Percentiles rank a stretch among this genome's conserved stretches.
Evolutionary conservation across 768 basidiomycete genomes (phyloP).

Genomic region (Hypholoma fasciculare): DNA sequence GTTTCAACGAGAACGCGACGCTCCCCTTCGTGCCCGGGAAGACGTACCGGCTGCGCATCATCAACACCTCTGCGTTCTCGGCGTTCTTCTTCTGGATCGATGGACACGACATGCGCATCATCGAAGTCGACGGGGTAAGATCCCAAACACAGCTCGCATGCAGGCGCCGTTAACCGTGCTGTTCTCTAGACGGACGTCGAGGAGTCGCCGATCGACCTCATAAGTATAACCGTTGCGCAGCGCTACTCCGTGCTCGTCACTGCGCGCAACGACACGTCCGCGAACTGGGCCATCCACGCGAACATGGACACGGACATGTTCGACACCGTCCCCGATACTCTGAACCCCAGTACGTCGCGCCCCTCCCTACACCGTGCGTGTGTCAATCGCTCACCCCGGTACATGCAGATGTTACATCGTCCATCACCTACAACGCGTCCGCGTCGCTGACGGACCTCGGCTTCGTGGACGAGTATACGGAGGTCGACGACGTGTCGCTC

Average conservation of each 20-base stretch:
- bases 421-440: conserved; percentile 69
- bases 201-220: conserved; percentile 67
- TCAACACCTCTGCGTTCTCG: conserved; percentile 79
- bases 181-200: conserved; percentile 67
- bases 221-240: conserved; percentile 84
- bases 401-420: conserved; percentile 82
- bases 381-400: background rate
- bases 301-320: conserved; percentile 94
- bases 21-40: conserved; percentile 84
- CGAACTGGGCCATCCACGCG: conserved; percentile 89
- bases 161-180: background rate
- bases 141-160: background rate
- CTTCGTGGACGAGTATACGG: conserved; percentile 54
- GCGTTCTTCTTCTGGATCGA: conserved; percentile 89
- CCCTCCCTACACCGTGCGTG: background rate
- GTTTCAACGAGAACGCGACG: conserved; percentile 87
- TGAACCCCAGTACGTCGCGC: conserved; percentile 67
- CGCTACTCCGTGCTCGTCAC: conserved; percentile 92
- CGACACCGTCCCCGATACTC: conserved; percentile 68
- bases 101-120: conserved; percentile 81
- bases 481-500: conserved; percentile 67
- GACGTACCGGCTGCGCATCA: conserved; percentile 85
- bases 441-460: conserved; percentile 54
- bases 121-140: conserved; percentile 82
- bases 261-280: conserved; percentile 80